A percentile compares a stretch with the other conserved stretches of the same genome.
phyloP scores from a whole-genome alignment of 2,329 filamentous ascomycete species.

The Domatiomyces globalis region DNA sequence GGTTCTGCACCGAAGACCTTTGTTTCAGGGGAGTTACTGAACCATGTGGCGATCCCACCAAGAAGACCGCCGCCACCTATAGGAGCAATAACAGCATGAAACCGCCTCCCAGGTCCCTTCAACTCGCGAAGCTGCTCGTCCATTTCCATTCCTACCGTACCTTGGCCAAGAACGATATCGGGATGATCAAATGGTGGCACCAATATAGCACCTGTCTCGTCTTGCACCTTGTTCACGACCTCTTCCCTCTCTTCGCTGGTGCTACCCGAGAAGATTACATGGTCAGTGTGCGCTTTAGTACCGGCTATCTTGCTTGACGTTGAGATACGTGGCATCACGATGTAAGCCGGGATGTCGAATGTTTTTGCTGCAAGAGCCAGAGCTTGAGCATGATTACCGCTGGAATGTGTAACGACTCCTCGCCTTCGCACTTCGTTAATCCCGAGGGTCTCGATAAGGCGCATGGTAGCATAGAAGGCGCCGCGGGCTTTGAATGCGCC shows the following conservation, averaged over 20 bases:
- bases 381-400: constrained; percentile 88
- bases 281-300: constrained; percentile 62
- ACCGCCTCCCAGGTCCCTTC: constrained; percentile 12
- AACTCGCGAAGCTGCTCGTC: constrained; percentile 54
- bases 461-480: constrained; percentile 70
- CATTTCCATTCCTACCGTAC: constrained; percentile 74
- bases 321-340: constrained; percentile 83
- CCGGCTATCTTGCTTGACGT: constrained; percentile 77
- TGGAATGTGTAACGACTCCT: constrained; percentile 82
- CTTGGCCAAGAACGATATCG: constrained; percentile 82
- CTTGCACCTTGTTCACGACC: constrained; percentile 53
- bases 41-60: constrained; percentile 63
- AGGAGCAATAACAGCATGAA: constrained; percentile 66
- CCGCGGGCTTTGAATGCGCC: constrained; percentile 89
- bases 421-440: constrained; percentile 46
- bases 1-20: constrained; percentile 81
- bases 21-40: constrained; percentile 46
- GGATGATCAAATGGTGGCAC: constrained; percentile 88
- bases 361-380: constrained; percentile 69
- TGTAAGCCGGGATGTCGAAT: constrained; percentile 61
- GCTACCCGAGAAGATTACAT: constrained; percentile 66
- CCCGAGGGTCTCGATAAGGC: constrained; percentile 49
- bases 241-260: constrained; percentile 71
- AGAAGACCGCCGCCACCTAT: constrained; percentile 83
- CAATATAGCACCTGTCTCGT: constrained; percentile 58